Conservation (phyloP, 2,329 filamentous ascomycete genomes). For the Penicillium verrucosum region DNA sequence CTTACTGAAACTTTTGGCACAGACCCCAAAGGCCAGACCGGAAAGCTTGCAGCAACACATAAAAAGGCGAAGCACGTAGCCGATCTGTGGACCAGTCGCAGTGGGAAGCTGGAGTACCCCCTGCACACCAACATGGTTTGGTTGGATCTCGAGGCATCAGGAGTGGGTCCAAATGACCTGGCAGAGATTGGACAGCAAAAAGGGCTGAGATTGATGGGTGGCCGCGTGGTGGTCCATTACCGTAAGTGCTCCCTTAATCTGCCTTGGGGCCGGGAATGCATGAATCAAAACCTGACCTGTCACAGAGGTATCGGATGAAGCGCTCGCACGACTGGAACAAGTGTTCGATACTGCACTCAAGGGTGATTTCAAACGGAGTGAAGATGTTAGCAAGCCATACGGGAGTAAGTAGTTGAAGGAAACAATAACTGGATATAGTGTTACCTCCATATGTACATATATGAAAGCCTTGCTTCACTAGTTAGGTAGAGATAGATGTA, state of each 20-base stretch:
- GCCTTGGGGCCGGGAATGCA: background rate
- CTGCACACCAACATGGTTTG: constrained; percentile 93
- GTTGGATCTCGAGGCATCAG: constrained; percentile 67
- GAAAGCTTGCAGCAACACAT: constrained; percentile 61
- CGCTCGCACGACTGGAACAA: constrained; percentile 55
- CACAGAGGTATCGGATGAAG: constrained; percentile 62
- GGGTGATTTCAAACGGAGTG: constrained; percentile 32
- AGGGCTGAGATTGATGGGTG: constrained; percentile 56
- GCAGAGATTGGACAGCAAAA: constrained; percentile 54
- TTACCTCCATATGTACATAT: background rate
- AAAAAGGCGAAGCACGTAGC: constrained; percentile 60
- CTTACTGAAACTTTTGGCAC: constrained; percentile 73
- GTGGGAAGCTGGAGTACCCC: constrained; percentile 65
- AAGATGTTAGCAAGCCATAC: constrained; percentile 33
- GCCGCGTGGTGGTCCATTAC: constrained; percentile 66
- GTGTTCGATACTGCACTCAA: constrained; percentile 50
- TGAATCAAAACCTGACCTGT: constrained; percentile 23
- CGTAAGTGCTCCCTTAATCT: constrained; percentile 37
- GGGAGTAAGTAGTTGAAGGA: constrained; percentile 26
- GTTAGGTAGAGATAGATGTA: background rate
- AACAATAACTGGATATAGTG: background rate
- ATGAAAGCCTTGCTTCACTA: background rate
- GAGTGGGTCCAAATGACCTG: constrained; percentile 53
- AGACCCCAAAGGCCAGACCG: constrained; percentile 57
- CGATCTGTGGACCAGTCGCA: constrained; percentile 64